Evolutionary conservation across 1,284 basidiomycete species (phyloP), one percentile per base, ranked within the genome.

Genomic region (Apiotrichum gracile): DNA sequence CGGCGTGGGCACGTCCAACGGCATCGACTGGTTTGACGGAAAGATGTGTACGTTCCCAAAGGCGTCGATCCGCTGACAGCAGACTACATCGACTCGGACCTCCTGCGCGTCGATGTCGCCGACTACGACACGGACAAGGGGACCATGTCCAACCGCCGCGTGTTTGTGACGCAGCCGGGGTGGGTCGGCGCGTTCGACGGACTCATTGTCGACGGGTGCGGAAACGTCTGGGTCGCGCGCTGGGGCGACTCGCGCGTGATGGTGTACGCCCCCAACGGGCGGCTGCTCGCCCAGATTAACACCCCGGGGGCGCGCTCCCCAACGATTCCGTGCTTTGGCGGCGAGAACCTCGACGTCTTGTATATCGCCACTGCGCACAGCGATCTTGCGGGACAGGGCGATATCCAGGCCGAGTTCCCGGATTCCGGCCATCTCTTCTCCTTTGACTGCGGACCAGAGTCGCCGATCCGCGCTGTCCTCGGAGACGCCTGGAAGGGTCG

Each of bases 41-140:
- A 64, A 58, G 26, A 69, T 74, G 68, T 74, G 71, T 74, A 26
- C 49, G 69, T 67, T 1, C 8, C 19, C 9, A 3, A 21, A 9
- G 42, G 9, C n/a, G 19, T 17, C 24, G 12, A 49, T 16, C 22
- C 10, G 9, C 22, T 43, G 45, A 38, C 45, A 2, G 5, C n/a
- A 72, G 72, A 75, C 62, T 74, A 72, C 59, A 66, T 75, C 55
- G 74, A 76, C 57, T 74, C 72, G 7, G 52, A 57, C 1, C 48
- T 59, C n/a, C 55, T 57, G 48, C 57, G 52, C 31, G 60, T 76
- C 34, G 40, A 52, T 22, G 47, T 57, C 16, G 72, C 64, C 51
- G 67, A 68, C 51, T 75, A 71, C 57, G 64, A 70, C 47, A 47
- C 66, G 19, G 58, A 60, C 25, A 53, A 58, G 1, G 70, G 68